Evolutionary conservation across 306 rosid genomes (phyloP).

Genomic region (Delonix regia): DNA sequence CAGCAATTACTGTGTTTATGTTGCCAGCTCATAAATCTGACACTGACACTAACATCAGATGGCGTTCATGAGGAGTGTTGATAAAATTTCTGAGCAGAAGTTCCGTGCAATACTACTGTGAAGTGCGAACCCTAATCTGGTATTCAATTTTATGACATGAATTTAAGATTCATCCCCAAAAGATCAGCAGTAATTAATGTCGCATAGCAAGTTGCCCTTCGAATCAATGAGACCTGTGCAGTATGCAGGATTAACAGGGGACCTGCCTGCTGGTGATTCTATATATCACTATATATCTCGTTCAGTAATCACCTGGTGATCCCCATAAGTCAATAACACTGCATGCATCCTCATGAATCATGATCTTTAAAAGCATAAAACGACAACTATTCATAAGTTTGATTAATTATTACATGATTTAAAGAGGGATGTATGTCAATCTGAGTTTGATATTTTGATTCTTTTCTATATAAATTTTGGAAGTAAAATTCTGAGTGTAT

Average conservation of each 20-base stretch:
- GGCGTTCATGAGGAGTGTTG: neutral
- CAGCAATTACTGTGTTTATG: neutral
- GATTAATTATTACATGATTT: too few relatives aligned
- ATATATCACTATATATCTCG: neutral
- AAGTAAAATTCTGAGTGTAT: neutral
- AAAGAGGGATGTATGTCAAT: too few relatives aligned
- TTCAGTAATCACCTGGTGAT: too few relatives aligned
- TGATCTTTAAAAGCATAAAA: too few relatives aligned
- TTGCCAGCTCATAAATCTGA: slow-evolving; percentile 4
- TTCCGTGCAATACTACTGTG: neutral
- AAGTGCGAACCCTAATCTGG: neutral
- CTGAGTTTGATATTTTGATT: neutral
- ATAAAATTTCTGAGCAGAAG: neutral
- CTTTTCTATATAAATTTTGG: too few relatives aligned
- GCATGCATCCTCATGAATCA: too few relatives aligned
- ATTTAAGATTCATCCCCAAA: neutral
- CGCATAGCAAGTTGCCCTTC: neutral
- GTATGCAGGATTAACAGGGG: neutral
- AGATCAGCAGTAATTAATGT: neutral
- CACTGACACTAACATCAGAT: neutral
- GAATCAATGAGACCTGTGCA: neutral
- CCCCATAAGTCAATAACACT: too few relatives aligned
- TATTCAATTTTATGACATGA: neutral
- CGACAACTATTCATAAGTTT: too few relatives aligned
- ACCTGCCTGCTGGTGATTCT: neutral